These are phyloP conservation scores for Zoysia matrella DNA, from an alignment of 202 grass and related monocot species.

Conservation along the genomic window DNA sequence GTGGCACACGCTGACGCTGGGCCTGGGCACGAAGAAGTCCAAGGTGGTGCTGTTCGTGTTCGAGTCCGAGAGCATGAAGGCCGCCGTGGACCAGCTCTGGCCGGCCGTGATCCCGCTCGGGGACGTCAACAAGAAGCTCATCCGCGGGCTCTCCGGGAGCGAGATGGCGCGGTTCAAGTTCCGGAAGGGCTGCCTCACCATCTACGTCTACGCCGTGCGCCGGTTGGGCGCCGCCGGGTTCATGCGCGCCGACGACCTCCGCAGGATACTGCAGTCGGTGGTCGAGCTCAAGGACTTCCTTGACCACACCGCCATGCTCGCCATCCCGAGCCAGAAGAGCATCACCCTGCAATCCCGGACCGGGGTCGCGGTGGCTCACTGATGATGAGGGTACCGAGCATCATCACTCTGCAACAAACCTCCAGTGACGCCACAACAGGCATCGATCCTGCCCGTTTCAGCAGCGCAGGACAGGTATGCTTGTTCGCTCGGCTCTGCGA, in stretches of 20 bases:
- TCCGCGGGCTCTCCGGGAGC: slow-evolving; percentile 80
- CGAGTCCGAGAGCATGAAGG: slow-evolving; percentile 89
- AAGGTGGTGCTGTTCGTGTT: slow-evolving; percentile 95
- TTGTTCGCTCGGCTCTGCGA: slow-evolving; percentile 5
- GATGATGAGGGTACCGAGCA: not conserved
- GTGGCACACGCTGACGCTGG: slow-evolving; percentile 97
- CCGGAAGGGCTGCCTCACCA: slow-evolving; percentile 90
- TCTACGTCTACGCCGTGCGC: slow-evolving; percentile 97
- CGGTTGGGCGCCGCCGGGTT: slow-evolving; percentile 79
- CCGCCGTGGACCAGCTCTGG: slow-evolving; percentile 85
- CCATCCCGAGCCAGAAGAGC: slow-evolving; percentile 86
- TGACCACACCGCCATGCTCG: slow-evolving; percentile 99
- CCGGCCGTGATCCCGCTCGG: slow-evolving; percentile 84
- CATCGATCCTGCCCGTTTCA: slow-evolving; percentile 2
- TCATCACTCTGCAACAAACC: not conserved
- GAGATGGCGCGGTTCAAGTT: slow-evolving; percentile 99
- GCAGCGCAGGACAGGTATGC: slow-evolving; percentile 37
- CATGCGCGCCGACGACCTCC: slow-evolving; percentile 81
- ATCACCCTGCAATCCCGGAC: slow-evolving; percentile 67
- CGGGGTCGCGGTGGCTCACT: slow-evolving; percentile 58
- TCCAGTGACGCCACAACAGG: not conserved
- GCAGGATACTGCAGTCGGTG: slow-evolving; percentile 74
- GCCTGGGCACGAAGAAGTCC: slow-evolving; percentile 97
- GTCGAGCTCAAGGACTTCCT: slow-evolving; percentile 90
- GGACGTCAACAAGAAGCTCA: slow-evolving; percentile 96